phyloP scores from a whole-genome alignment of 768 basidiomycete genomes.

The Serendipita sp. region DNA sequence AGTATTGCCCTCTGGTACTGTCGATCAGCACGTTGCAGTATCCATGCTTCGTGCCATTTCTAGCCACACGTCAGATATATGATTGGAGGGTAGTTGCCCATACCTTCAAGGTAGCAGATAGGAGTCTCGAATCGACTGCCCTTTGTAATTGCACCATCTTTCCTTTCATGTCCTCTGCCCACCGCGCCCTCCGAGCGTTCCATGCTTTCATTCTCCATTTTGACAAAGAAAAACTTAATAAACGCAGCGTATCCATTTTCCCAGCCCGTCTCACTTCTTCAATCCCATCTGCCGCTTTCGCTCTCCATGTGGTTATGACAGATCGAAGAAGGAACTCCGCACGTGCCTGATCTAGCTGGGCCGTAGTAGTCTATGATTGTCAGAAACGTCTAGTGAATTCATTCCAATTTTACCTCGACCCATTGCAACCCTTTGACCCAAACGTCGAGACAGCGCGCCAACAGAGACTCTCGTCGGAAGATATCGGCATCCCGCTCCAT shows the following conservation, averaged over 20 bases:
- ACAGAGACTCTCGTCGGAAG: slow-evolving; percentile 44
- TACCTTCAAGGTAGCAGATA: slow-evolving; percentile 10
- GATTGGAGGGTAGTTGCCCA: slow-evolving; percentile 4
- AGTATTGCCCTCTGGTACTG: slow-evolving; percentile 33
- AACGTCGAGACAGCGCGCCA: slow-evolving; percentile 58
- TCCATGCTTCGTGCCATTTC: slow-evolving; percentile 48
- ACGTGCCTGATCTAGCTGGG: slow-evolving; percentile 54
- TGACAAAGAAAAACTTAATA: slow-evolving; percentile 27
- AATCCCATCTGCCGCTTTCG: slow-evolving; percentile 22
- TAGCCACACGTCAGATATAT: slow-evolving; percentile 3
- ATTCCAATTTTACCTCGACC: slow-evolving; percentile 43
- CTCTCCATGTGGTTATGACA: slow-evolving; percentile 46
- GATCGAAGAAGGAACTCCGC: slow-evolving; percentile 47
- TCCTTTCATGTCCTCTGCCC: slow-evolving; percentile 54
- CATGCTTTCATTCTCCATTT: slow-evolving; percentile 42
- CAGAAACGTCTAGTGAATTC: slow-evolving; percentile 9
- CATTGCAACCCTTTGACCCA: slow-evolving; percentile 60
- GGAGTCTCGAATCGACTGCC: slow-evolving; percentile 36
- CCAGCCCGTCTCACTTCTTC: slow-evolving; percentile 29
- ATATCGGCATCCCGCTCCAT: slow-evolving; percentile 55
- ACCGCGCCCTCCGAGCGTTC: slow-evolving; percentile 39
- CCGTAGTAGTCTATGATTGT: slow-evolving; percentile 45
- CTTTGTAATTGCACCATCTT: slow-evolving; percentile 51
- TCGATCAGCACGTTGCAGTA: slow-evolving; percentile 34
- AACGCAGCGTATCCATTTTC: slow-evolving; percentile 29